phyloP scores from a whole-genome alignment of 306 rosid species.

The Inga oerstediana region DNA sequence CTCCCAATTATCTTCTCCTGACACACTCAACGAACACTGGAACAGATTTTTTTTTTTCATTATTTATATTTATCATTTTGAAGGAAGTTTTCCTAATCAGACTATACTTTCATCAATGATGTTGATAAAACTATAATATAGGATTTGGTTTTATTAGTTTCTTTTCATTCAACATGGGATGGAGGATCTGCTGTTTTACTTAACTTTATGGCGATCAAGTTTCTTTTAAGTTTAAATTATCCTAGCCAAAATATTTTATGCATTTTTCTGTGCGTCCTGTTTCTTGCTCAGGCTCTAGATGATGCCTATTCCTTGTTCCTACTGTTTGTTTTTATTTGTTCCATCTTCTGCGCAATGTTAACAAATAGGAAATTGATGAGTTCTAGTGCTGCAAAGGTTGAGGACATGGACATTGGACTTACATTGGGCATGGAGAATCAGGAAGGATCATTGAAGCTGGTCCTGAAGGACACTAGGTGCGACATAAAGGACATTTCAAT shows the following conservation, averaged over 20 bases:
- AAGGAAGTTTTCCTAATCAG: not conserved
- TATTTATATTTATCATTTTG: not conserved
- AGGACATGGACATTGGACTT: constrained; percentile 82
- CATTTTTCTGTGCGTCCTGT: not conserved
- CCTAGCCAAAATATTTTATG: not conserved
- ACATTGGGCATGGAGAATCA: constrained; percentile 71
- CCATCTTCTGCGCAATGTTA: constrained; percentile 30
- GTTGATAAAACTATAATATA: not conserved
- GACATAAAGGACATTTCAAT: constrained; percentile 70
- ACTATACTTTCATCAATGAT: not conserved
- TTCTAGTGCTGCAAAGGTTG: constrained; percentile 65
- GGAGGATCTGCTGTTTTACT: constrained; percentile 3
- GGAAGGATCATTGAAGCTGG: constrained; percentile 74
- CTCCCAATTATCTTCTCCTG: not conserved
- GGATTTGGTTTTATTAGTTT: not conserved
- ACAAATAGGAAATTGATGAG: constrained; percentile 41
- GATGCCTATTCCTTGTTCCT: not conserved
- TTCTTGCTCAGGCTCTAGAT: constrained; percentile 22
- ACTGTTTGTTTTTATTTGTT: constrained; percentile 28
- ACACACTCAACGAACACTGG: not conserved
- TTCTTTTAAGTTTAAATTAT: constrained; percentile 16
- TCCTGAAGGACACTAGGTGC: constrained; percentile 65
- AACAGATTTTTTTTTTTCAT: not conserved
- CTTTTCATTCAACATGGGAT: not conserved
- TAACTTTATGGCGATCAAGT: not conserved